These are phyloP conservation scores for Testicularia cyperi DNA, from an alignment of 1,284 basidiomycete genomes.

Conservation along the genomic window DNA sequence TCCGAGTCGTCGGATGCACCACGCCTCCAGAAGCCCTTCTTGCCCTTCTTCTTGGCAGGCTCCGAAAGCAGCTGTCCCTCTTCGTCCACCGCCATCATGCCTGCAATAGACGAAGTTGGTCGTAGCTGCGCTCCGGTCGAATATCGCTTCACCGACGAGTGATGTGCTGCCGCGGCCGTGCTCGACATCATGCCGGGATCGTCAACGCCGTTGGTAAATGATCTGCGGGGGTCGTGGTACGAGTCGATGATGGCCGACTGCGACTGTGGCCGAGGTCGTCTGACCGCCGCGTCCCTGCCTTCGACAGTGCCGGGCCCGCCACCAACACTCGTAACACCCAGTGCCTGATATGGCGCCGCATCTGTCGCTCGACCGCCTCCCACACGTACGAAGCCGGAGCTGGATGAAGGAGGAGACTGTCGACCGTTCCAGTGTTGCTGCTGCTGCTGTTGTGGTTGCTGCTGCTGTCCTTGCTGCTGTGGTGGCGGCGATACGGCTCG, in stretches of 20 bases:
- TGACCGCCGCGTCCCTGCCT: slow-evolving; percentile 3
- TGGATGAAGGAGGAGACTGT: slow-evolving; percentile 13
- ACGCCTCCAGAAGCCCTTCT: slow-evolving; percentile 27
- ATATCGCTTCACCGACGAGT: slow-evolving; percentile 22
- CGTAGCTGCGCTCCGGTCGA: slow-evolving; percentile 26
- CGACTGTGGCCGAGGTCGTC: slow-evolving; percentile 19
- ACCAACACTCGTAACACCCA: slow-evolving; percentile 1
- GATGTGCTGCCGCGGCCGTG: slow-evolving; percentile 27
- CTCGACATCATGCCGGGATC: slow-evolving; percentile 14
- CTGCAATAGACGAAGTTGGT: slow-evolving; percentile 27
- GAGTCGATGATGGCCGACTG: slow-evolving; percentile 15
- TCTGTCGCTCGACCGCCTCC: slow-evolving; percentile 48
- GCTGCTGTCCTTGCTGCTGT: background rate
- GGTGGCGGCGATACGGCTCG: slow-evolving; percentile 19
- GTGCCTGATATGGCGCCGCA: slow-evolving; percentile 32
- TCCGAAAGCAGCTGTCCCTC: slow-evolving; percentile 21
- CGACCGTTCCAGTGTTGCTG: slow-evolving; percentile 21
- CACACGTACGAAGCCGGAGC: slow-evolving; percentile 44
- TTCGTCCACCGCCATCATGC: slow-evolving; percentile 40
- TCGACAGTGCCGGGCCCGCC: background rate
- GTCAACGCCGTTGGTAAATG: slow-evolving; percentile 3
- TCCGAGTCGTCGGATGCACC: slow-evolving; percentile 15
- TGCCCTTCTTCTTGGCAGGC: slow-evolving; percentile 14
- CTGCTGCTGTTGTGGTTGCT: no score
- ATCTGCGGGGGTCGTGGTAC: slow-evolving; percentile 18